phyloP scores from a whole-genome alignment of 305 asterid genomes.

The Solanum chacoense region DNA sequence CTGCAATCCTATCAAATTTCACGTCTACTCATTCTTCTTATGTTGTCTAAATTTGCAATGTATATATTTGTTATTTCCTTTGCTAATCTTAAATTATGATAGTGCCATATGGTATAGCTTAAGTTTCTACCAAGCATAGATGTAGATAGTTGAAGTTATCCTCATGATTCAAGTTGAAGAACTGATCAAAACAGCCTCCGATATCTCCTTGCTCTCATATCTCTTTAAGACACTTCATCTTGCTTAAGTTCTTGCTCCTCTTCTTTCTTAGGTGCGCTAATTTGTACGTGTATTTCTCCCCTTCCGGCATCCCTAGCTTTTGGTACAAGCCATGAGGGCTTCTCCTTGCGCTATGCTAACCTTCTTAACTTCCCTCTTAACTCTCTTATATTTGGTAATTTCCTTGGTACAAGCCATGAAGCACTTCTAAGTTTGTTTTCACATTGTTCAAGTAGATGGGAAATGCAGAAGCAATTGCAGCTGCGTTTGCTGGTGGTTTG shows the following conservation, averaged over 20 bases:
- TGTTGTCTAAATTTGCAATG: not conserved
- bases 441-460: constrained; percentile 38
- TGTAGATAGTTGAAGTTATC: not conserved
- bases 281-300: not conserved
- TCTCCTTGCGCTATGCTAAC: not conserved
- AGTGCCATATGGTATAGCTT: not conserved
- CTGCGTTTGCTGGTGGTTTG: constrained; percentile 94
- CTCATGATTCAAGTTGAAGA: not conserved
- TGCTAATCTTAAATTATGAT: not conserved
- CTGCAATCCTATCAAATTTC: not conserved
- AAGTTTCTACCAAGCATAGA: not conserved
- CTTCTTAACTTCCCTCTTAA: not conserved
- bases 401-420: not conserved
- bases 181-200: not conserved
- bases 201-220: not conserved
- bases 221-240: not conserved
- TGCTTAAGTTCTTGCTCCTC: not conserved
- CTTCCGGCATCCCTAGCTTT: not conserved
- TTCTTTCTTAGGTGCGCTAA: not conserved
- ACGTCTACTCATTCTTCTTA: not conserved
- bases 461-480: constrained; percentile 86
- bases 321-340: not conserved
- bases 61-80: not conserved
- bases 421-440: not conserved
- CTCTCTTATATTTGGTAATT: not conserved